Percentiles rank a stretch among this genome's conserved stretches.
These are phyloP conservation scores for Xylariales sp. DNA, from an alignment of 2,329 filamentous ascomycete species.

Conservation along the genomic window DNA sequence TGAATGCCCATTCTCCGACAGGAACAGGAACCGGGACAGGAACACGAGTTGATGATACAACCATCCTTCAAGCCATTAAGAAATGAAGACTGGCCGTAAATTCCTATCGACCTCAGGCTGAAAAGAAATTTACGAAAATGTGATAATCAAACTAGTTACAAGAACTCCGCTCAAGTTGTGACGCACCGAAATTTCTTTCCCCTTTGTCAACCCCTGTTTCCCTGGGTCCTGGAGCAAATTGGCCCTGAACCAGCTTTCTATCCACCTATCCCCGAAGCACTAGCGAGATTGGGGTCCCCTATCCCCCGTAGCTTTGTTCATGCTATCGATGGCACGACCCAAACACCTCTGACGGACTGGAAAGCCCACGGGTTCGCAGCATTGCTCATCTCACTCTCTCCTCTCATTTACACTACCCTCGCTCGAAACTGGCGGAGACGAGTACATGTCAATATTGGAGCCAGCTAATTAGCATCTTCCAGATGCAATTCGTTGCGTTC, in stretches of 20 bases:
- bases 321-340: constrained; percentile 16
- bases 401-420: constrained; percentile 10
- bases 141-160: constrained; percentile 9
- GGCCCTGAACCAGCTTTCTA: neutral
- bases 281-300: constrained; percentile 37
- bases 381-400: constrained; percentile 12
- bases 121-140: constrained; percentile 10
- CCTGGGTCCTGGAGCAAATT: constrained; percentile 6
- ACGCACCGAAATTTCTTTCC: constrained; percentile 5
- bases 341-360: constrained; percentile 17
- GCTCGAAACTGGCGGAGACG: constrained; percentile 10
- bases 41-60: constrained; percentile 4
- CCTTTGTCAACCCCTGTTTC: constrained; percentile 5
- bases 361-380: constrained; percentile 1
- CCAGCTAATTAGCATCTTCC: constrained; percentile 4
- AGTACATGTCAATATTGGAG: constrained; percentile 7
- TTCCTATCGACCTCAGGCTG: too few species aligned
- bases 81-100: neutral
- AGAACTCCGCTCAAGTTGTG: constrained; percentile 5
- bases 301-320: constrained; percentile 22
- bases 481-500: constrained; percentile 4
- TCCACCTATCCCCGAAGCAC: constrained; percentile 22
- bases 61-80: neutral
- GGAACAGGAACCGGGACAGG: too few species aligned
- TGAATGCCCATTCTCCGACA: neutral